These are phyloP conservation scores for Pisolithus albus DNA, from an alignment of 768 basidiomycete genomes.

Conservation along the genomic window DNA sequence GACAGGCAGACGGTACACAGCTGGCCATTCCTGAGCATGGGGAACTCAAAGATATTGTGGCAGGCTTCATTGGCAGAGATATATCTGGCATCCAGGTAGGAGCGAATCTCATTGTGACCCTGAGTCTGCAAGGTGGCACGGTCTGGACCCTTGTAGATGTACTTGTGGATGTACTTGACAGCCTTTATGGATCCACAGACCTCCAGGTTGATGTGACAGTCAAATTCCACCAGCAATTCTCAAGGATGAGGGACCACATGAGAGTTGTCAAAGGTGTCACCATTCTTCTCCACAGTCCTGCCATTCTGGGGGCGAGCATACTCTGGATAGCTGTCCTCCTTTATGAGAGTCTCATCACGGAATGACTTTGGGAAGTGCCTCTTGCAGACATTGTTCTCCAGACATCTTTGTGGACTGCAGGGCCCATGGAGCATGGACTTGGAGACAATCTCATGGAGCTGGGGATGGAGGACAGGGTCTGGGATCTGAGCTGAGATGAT, in stretches of 20 bases:
- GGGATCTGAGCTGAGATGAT: constrained; percentile 39
- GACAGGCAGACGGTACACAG: constrained; percentile 35
- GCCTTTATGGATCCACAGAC: constrained; percentile 28
- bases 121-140: constrained; percentile 29
- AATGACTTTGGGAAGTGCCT: constrained; percentile 40
- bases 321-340: constrained; percentile 34
- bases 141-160: constrained; percentile 42
- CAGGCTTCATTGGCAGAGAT: constrained; percentile 30
- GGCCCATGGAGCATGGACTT: constrained; percentile 43
- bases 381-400: constrained; percentile 35
- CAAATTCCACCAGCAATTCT: constrained; percentile 26
- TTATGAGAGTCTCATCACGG: constrained; percentile 26
- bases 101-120: constrained; percentile 28
- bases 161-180: constrained; percentile 33
- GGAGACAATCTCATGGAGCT: constrained; percentile 34
- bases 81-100: constrained; percentile 34
- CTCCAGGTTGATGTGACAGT: constrained; percentile 48
- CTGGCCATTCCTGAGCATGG: constrained; percentile 26
- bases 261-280: constrained; percentile 28
- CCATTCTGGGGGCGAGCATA: constrained; percentile 34
- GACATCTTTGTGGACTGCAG: constrained; percentile 26
- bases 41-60: constrained; percentile 30
- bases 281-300: constrained; percentile 13
- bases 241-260: constrained; percentile 37
- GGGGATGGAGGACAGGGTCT: constrained; percentile 31